Base-by-base conservation (phyloP, 108 stramenopile genomes). In the Ochromonas danica region DNA sequence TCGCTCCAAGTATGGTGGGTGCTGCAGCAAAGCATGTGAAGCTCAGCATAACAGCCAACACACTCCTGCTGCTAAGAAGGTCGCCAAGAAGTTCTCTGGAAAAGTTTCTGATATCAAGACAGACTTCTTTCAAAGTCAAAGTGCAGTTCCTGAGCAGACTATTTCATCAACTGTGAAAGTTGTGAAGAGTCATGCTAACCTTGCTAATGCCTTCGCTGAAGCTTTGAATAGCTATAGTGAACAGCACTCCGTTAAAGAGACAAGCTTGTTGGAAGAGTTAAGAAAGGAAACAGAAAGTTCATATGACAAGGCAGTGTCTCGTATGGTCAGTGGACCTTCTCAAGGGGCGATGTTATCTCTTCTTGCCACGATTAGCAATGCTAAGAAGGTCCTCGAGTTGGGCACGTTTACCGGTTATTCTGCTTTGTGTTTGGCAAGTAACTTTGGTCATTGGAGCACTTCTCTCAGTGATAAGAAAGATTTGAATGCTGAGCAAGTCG, bases 351-450 rank as follows among this genome's bases (percentile, higher is more conserved):
- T 93, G 40, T 83, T 96, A 42, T 84, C 84, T n/a, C 88, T 88
- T 39, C 80, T 94, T 63, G 88, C 93, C n/a, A n/a, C n/a, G n/a
- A n/a, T n/a, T n/a, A n/a, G n/a, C n/a, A n/a, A n/a, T n/a, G n/a
- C n/a, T n/a, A n/a, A n/a, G n/a, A n/a, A n/a, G n/a, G n/a, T 93
- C 51, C 84, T 96, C 39, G 96, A 96, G 82, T 78, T 96, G 43
- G 96, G 96, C 2, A 94, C 92, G 0, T 96, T 96, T 72, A 92
- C 90, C 62, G 96, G 96, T 31, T 96, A 96, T 83, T 91, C 92
- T 0, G 93, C 96, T 2, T 86, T 90, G 27, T 92, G 92, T 80
- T 85, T 96, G 39, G 82, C 92, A 51, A 88, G 91, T 80, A 93
- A 92, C 42, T 89, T 78, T 33, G 87, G 10, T 38, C 82, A 70